Conservation (phyloP, 805 yeast genomes). For the Wickerhamomyces strasburgensis region DNA sequence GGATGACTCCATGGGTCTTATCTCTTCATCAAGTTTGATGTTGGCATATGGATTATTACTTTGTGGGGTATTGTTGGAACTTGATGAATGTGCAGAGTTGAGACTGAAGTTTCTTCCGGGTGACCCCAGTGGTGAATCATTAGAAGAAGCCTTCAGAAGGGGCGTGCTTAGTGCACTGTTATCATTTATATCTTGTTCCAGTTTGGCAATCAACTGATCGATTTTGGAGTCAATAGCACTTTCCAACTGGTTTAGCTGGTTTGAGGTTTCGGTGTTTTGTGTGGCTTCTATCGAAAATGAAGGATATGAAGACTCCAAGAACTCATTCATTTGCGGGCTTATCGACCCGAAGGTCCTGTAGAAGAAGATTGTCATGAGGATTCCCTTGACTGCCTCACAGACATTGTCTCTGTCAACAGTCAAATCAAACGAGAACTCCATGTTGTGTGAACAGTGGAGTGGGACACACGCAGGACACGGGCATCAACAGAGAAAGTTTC, state of each 20-base stretch:
- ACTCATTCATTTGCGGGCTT: conserved; percentile 49
- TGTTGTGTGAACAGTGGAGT: background rate
- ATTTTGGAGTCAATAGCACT: conserved; percentile 33
- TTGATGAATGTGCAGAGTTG: conserved; percentile 6
- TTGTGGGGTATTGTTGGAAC: conserved; percentile 4
- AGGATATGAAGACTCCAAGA: conserved; percentile 51
- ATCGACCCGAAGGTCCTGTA: conserved; percentile 64
- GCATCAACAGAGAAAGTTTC: background rate
- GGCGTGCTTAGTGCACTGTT: conserved; percentile 13
- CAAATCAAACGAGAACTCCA: conserved; percentile 43
- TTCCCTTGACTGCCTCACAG: conserved; percentile 51
- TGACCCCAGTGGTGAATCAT: conserved; percentile 19
- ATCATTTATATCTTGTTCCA: conserved; percentile 15
- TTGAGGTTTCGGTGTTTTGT: conserved; percentile 21
- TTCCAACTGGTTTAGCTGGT: conserved; percentile 43
- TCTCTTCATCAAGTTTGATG: conserved; percentile 15
- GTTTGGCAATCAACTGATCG: conserved; percentile 26
- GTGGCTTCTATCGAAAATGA: conserved; percentile 1
- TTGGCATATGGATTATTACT: conserved; percentile 16
- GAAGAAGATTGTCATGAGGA: conserved; percentile 64
- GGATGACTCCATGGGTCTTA: conserved; percentile 2
- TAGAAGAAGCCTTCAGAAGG: conserved; percentile 17
- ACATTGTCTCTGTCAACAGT: conserved; percentile 49
- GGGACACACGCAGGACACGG: background rate
- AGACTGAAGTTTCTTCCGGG: conserved; percentile 16